Conservation (phyloP, 257 asterid genomes). For the Voacanga thouarsii region DNA sequence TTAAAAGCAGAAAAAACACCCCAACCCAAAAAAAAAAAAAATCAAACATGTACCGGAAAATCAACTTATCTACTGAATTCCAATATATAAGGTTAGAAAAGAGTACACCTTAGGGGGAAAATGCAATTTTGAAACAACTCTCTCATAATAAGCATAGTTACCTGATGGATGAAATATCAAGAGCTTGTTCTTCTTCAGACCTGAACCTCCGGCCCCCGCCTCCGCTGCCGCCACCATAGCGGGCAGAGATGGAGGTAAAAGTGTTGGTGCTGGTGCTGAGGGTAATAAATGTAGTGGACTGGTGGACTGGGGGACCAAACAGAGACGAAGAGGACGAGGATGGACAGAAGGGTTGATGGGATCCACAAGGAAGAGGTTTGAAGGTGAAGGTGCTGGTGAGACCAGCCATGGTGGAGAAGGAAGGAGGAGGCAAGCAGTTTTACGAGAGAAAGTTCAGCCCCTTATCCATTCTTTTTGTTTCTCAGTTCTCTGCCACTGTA, state of each 20-base stretch:
- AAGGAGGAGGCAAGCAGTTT: not conserved
- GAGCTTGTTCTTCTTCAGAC: conserved; percentile 62
- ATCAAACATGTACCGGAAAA: conserved; percentile 4
- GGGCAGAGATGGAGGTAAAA: conserved; percentile 43
- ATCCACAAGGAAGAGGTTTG: conserved; percentile 39
- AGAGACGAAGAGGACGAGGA: conserved; percentile 33
- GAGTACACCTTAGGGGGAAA: not conserved
- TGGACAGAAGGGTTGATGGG: conserved; percentile 24
- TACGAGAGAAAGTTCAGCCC: conserved; percentile 7
- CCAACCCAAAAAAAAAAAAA: too few relatives aligned
- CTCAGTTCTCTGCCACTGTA: not conserved
- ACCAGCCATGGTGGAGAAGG: conserved; percentile 71
- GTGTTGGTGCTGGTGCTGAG: conserved; percentile 8
- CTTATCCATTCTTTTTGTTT: conserved; percentile 25
- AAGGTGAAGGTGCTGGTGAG: conserved; percentile 63
- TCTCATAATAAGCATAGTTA: conserved; percentile 16
- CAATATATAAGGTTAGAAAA: not conserved
- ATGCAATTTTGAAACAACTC: not conserved
- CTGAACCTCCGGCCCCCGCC: conserved; percentile 41
- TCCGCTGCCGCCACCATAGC: conserved; percentile 60
- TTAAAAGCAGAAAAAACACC: not conserved
- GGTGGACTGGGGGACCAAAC: conserved; percentile 34
- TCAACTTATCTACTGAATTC: not conserved
- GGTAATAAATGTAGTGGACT: conserved; percentile 17
- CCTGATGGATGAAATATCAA: conserved; percentile 64